phyloP scores from a whole-genome alignment of 257 asterid species.

The Nicotiana otophora region DNA sequence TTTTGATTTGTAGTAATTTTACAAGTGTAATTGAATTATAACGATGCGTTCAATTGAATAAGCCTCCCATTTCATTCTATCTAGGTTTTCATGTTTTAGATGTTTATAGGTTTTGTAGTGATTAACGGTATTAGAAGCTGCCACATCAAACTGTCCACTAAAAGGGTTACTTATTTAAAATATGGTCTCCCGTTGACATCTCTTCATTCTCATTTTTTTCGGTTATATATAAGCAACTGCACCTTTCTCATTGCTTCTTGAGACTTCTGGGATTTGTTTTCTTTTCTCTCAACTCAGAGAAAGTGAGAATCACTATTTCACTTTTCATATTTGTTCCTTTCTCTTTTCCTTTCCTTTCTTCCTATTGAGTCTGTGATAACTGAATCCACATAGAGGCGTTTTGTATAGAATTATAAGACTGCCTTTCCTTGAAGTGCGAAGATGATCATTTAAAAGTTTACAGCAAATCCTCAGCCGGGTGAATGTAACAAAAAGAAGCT shows the following conservation, averaged over 20 bases:
- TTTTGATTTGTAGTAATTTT: not conserved
- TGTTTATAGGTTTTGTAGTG: not conserved
- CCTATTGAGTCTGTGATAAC: not conserved
- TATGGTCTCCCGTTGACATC: not conserved
- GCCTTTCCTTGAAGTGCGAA: not conserved
- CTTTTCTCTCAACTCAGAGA: not conserved
- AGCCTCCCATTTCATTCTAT: not conserved
- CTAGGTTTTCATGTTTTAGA: not conserved
- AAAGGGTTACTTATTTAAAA: not conserved
- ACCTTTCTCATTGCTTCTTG: constrained; percentile 7
- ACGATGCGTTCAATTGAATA: no score
- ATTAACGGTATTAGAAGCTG: not conserved
- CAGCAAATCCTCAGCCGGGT: not conserved
- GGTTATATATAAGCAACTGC: not conserved
- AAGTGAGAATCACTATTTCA: not conserved
- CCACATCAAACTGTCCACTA: not conserved
- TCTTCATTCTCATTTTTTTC: not conserved
- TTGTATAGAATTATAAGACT: not conserved
- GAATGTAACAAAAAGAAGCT: not conserved
- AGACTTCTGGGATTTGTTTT: not conserved
- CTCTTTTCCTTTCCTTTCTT: not conserved
- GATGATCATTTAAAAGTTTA: not conserved
- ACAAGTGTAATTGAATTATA: not conserved
- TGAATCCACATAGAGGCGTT: not conserved
- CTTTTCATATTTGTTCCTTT: not conserved